Evolutionary conservation across 495 filamentous ascomycete genomes (phyloP).

Genomic region (Poronia punctata): DNA sequence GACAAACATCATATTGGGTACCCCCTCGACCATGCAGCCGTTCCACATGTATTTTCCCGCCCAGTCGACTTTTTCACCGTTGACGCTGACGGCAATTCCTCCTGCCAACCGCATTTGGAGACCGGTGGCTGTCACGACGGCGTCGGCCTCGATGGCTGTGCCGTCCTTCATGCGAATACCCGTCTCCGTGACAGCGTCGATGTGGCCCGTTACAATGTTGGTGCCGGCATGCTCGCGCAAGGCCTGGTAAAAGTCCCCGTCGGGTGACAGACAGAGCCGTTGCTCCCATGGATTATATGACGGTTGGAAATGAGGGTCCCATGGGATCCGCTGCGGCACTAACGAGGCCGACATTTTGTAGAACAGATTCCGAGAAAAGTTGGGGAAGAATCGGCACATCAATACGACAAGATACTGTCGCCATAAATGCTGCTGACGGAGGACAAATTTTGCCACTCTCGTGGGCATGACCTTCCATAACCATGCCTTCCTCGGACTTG

Average conservation of each 20-base stretch:
- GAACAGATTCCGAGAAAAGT: constrained; percentile 40
- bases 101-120: constrained; percentile 52
- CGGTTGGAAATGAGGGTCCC: constrained; percentile 65
- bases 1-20: constrained; percentile 51
- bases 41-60: constrained; percentile 49
- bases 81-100: constrained; percentile 43
- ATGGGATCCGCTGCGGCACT: constrained; percentile 48
- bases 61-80: constrained; percentile 45
- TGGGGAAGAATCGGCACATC: constrained; percentile 52
- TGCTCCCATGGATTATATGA: constrained; percentile 68
- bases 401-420: constrained; percentile 16
- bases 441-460: constrained; percentile 13
- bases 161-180: constrained; percentile 54
- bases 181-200: constrained; percentile 54
- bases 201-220: constrained; percentile 59
- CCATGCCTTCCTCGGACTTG: constrained; percentile 36
- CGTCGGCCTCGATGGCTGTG: constrained; percentile 53
- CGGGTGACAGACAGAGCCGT: constrained; percentile 62
- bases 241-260: constrained; percentile 64
- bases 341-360: constrained; percentile 30
- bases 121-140: constrained; percentile 72
- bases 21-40: constrained; percentile 51
- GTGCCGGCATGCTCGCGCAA: constrained; percentile 48
- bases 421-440: constrained; percentile 10
- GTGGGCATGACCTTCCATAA: constrained; percentile 32